Conservation (phyloP, 805 yeast species). For the Starmerella asiatica region DNA sequence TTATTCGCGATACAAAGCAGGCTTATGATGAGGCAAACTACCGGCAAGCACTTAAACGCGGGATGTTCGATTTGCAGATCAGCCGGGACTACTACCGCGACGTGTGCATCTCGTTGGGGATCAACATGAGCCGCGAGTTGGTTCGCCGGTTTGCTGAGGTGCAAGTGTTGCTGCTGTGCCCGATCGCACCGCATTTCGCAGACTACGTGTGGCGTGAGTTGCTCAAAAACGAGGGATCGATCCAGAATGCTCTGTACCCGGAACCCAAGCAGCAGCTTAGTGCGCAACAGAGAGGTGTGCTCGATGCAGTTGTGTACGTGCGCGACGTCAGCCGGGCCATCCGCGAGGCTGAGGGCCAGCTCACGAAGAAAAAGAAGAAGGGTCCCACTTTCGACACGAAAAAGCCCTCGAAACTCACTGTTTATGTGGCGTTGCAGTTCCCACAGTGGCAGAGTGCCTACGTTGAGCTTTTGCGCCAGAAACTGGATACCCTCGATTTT, state of each 20-base stretch:
- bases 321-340: constrained; percentile 66
- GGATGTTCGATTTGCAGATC: constrained; percentile 86
- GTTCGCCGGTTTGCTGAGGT: constrained; percentile 70
- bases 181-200: constrained; percentile 91
- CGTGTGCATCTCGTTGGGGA: constrained; percentile 34
- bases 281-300: constrained; percentile 39
- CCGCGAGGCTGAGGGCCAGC: constrained; percentile 85
- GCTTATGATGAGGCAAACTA: constrained; percentile 62
- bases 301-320: constrained; percentile 65
- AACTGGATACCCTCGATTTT: constrained; percentile 34
- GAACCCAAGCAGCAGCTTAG: constrained; percentile 35
- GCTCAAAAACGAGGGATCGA: constrained; percentile 48
- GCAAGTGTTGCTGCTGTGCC: constrained; percentile 74
- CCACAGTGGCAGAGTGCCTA: constrained; percentile 86
- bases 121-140: constrained; percentile 67
- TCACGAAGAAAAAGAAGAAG: constrained; percentile 66
- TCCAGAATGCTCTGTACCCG: constrained; percentile 73
- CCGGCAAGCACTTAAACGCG: constrained; percentile 79
- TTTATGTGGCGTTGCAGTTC: constrained; percentile 66
- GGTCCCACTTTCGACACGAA: constrained; percentile 59
- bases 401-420: constrained; percentile 57
- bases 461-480: constrained; percentile 62
- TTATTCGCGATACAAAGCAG: constrained; percentile 59
- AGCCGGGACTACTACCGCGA: constrained; percentile 96
- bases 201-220: constrained; percentile 81